Base-by-base conservation (phyloP, 2,329 filamentous ascomycete genomes). In the Tolypocladium pustulatum region DNA sequence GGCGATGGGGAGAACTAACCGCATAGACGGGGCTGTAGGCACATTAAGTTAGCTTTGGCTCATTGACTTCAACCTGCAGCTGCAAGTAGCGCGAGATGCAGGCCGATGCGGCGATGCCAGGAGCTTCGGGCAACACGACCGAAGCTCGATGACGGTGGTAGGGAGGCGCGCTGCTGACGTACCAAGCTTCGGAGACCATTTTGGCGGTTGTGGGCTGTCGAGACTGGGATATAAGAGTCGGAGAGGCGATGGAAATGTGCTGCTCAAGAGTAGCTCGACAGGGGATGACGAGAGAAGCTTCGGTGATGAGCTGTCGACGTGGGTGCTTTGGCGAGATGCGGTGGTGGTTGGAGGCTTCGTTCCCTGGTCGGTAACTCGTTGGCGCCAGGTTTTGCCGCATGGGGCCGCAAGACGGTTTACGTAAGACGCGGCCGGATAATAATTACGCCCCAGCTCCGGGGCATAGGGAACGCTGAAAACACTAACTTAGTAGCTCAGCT, bases 21-120 rank as follows among this genome's bases (percentile, higher is more conserved):
- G 94, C 91, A 82, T 97, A 99, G 73, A 96, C 93, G 80, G 93
- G 93, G 82, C 93, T 99, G 70, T 63, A 72, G 56, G 60, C 64
- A 62, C 61, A 61, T 41, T 54, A 59, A 57, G 73, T 85, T 73
- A 84, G 81, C 73, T 75, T 63, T 57, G 61, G 54, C 53, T 60
- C 22, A 40, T 22, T 22, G 36, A 58, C 58, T 41, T 56, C 49
- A 61, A 25, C 10, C 25, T 13, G 41, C 20, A 22, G 49, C 30
- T 13, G 30, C 30, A 22, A 53, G 22, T 3, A 7, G n/a, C 37
- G 46, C 27, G n/a, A 53, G 51, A 36, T 54, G 58, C 55, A 30
- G 56, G 58, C 60, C 55, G 61, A 37, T 15, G 55, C 54, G 55
- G 49, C 37, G 65, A 69, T 67, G 65, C 61, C 64, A 61, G 58